These are phyloP conservation scores for Thelephora terrestris DNA, from an alignment of 1,284 basidiomycete species.

Conservation along the genomic window DNA sequence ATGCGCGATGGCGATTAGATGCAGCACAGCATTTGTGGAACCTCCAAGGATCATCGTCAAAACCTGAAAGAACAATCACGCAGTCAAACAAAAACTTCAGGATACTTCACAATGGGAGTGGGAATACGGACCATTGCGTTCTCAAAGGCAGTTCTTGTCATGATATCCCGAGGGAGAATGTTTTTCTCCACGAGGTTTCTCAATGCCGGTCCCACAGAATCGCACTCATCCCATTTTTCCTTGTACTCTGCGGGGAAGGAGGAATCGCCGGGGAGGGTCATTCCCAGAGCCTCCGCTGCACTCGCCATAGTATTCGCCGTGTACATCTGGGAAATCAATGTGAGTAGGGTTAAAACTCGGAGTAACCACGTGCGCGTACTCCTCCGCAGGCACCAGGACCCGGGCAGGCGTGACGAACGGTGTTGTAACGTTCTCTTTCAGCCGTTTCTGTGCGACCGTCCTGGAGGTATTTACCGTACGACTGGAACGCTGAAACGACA, in stretches of 20 bases:
- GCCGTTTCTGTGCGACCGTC: conserved; percentile 80
- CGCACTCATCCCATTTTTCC: conserved; percentile 83
- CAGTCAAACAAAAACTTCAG: conserved; percentile 9
- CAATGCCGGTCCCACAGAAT: conserved; percentile 73
- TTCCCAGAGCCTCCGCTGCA: conserved; percentile 84
- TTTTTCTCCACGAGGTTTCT: conserved; percentile 82
- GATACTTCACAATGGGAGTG: conserved; percentile 3
- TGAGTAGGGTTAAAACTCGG: conserved; percentile 15
- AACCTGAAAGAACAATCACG: conserved; percentile 37
- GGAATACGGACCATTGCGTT: conserved; percentile 76
- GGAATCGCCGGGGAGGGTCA: conserved; percentile 94
- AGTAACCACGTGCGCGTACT: conserved; percentile 35
- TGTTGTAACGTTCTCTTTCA: conserved; percentile 73
- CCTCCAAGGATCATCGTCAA: conserved; percentile 92
- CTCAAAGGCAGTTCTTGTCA: conserved; percentile 93
- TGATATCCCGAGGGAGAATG: conserved; percentile 90
- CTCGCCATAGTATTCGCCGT: conserved; percentile 97
- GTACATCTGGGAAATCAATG: conserved; percentile 59
- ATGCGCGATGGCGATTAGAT: conserved; percentile 85
- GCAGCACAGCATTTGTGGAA: conserved; percentile 88
- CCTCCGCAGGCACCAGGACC: conserved; percentile 96
- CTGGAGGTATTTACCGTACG: conserved; percentile 88
- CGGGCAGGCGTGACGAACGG: conserved; percentile 86
- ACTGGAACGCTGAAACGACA: conserved; percentile 91
- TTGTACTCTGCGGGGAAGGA: conserved; percentile 88